These are phyloP conservation scores for Boletellus sp. DNA, from an alignment of 768 basidiomycete species.

Conservation along the genomic window DNA sequence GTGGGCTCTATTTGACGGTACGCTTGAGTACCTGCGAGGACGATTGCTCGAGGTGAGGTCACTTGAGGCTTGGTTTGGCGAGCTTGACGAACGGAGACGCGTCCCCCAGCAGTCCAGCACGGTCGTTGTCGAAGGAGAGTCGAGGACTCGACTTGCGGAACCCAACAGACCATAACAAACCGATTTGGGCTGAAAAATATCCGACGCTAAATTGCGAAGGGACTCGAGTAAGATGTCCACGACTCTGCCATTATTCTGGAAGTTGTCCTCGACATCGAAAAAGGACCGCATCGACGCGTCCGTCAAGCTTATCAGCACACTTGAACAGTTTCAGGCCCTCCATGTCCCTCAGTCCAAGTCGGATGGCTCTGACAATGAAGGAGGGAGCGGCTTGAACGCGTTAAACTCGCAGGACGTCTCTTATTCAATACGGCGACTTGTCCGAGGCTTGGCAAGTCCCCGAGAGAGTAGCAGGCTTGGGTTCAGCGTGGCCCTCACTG, in stretches of 20 bases:
- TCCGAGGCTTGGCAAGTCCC: slow-evolving; percentile 87
- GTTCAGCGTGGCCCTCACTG: slow-evolving; percentile 93
- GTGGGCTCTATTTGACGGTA: too few relatives aligned
- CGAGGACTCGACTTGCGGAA: not conserved
- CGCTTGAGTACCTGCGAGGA: too few relatives aligned
- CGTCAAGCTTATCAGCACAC: slow-evolving; percentile 71
- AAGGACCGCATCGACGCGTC: slow-evolving; percentile 82
- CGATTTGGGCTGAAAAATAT: slow-evolving; percentile 1
- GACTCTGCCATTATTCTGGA: slow-evolving; percentile 91
- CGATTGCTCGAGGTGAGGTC: too few relatives aligned
- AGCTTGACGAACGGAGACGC: too few relatives aligned
- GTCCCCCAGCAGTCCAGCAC: too few relatives aligned
- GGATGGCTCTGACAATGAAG: slow-evolving; percentile 40
- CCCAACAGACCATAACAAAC: slow-evolving; percentile 29
- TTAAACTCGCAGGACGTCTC: slow-evolving; percentile 88
- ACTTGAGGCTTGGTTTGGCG: too few relatives aligned
- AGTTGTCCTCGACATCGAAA: slow-evolving; percentile 78
- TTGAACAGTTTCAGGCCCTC: slow-evolving; percentile 81
- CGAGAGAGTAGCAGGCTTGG: slow-evolving; percentile 92
- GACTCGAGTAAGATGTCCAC: slow-evolving; percentile 57
- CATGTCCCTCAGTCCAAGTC: slow-evolving; percentile 48
- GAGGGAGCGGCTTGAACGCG: slow-evolving; percentile 53
- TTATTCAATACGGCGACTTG: slow-evolving; percentile 83
- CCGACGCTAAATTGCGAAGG: not conserved
- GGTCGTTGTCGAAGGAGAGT: too few relatives aligned